phyloP scores from a whole-genome alignment of 176 grass and related monocot genomes.

The Areca catechu region DNA sequence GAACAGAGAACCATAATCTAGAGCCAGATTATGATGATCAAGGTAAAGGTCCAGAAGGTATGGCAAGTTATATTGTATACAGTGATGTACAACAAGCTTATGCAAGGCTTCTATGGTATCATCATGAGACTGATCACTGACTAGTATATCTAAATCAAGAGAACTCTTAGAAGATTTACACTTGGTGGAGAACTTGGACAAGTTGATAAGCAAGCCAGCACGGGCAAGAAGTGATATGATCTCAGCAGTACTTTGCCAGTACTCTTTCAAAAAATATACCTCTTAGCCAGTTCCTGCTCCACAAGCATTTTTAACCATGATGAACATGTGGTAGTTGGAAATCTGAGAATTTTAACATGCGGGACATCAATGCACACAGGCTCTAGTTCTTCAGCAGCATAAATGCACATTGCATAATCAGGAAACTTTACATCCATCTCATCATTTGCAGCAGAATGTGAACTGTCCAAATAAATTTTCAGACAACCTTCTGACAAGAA shows the following conservation, averaged over 20 bases:
- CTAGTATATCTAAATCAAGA: constrained; percentile 34
- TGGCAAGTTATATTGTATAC: constrained; percentile 63
- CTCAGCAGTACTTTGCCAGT: constrained; percentile 60
- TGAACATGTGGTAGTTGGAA: constrained; percentile 37
- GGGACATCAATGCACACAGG: constrained; percentile 56
- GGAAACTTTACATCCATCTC: constrained; percentile 12
- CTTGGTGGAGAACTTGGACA: constrained; percentile 24
- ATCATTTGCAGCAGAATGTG: constrained; percentile 19
- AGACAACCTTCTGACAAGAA: constrained; percentile 61
- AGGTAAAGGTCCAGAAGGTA: constrained; percentile 80
- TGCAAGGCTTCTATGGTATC: constrained; percentile 36
- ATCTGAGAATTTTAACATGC: constrained; percentile 63
- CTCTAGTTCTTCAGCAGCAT: constrained; percentile 64
- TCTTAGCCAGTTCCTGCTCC: constrained; percentile 69
- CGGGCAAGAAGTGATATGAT: constrained; percentile 62
- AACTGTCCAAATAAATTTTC: constrained; percentile 51
- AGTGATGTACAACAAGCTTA: constrained; percentile 67
- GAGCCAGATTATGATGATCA: constrained; percentile 61
- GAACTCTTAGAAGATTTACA: constrained; percentile 31
- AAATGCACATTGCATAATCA: constrained; percentile 61
- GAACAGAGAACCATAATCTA: constrained; percentile 41
- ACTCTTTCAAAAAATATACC: constrained; percentile 67
- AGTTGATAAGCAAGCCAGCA: constrained; percentile 52
- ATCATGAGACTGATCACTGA: not conserved
- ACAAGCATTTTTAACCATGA: constrained; percentile 57